Evolutionary conservation across 1,139 yeast species (phyloP).

Genomic region (Candida sojae): DNA sequence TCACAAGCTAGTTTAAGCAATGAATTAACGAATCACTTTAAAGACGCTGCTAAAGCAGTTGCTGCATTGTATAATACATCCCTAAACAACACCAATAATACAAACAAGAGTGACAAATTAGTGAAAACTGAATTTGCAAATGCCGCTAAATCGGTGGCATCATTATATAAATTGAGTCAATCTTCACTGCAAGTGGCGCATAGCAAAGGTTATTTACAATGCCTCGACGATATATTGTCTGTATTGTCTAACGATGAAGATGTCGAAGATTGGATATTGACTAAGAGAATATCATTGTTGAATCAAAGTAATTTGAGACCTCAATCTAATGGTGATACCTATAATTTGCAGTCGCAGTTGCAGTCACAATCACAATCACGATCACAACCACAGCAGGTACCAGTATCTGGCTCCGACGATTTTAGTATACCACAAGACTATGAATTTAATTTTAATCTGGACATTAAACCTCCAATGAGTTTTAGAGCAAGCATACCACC

Average conservation of each 20-base stretch:
- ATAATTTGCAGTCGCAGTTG: not conserved
- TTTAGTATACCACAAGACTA: conserved; percentile 33
- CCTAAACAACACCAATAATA: conserved; percentile 11
- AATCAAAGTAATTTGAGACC: conserved; percentile 14
- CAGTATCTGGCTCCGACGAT: conserved; percentile 7
- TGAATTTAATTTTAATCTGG: conserved; percentile 36
- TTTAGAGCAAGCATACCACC: conserved; percentile 52
- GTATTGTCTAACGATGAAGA: conserved; percentile 50
- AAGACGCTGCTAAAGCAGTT: conserved; percentile 48
- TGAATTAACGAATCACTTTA: conserved; percentile 45
- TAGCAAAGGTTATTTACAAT: conserved; percentile 57
- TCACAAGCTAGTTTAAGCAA: conserved; percentile 33
- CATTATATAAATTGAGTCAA: conserved; percentile 56
- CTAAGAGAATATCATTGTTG: conserved; percentile 49
- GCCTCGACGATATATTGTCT: conserved; percentile 55
- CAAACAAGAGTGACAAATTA: conserved; percentile 23
- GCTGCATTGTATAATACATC: conserved; percentile 42
- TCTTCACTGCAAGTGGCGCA: conserved; percentile 43
- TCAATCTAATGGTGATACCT: not conserved
- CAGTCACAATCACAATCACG: not conserved
- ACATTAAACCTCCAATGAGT: conserved; percentile 32
- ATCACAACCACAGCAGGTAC: not conserved
- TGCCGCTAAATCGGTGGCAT: conserved; percentile 68
- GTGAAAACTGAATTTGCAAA: conserved; percentile 54
- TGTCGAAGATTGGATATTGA: conserved; percentile 54